Evolutionary conservation across 306 rosid species (phyloP).

Genomic region (Rosa persica): DNA sequence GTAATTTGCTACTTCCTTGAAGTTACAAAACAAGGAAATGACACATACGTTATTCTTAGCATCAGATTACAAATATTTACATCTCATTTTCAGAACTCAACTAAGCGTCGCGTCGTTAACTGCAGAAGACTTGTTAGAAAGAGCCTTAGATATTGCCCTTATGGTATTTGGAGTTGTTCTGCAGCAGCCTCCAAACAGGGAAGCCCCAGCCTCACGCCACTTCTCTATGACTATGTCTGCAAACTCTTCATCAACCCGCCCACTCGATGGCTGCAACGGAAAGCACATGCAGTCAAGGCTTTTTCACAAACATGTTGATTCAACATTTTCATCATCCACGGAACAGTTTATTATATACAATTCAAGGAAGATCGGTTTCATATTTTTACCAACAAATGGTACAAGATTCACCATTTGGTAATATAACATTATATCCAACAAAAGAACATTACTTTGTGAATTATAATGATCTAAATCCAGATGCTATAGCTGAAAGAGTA

Average conservation of each 20-base stretch:
- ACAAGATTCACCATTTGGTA: neutral
- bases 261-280: slow-evolving; percentile 54
- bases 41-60: neutral
- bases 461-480: slow-evolving; percentile 33
- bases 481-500: too few relatives aligned
- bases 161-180: slow-evolving; percentile 85
- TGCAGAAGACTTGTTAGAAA: slow-evolving; percentile 29
- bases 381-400: neutral
- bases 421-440: too few relatives aligned
- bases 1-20: neutral
- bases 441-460: neutral
- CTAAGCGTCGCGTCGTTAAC: neutral
- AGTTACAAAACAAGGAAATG: neutral
- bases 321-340: neutral
- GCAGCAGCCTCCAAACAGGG: slow-evolving; percentile 91
- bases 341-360: neutral
- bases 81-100: neutral
- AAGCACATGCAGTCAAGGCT: neutral
- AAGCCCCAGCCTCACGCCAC: slow-evolving; percentile 85
- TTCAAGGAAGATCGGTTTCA: neutral
- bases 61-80: neutral
- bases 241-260: slow-evolving; percentile 57
- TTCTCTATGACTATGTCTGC: slow-evolving; percentile 54
- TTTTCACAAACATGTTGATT: neutral
- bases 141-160: slow-evolving; percentile 58